Evolutionary conservation across 495 filamentous ascomycete genomes (phyloP), one percentile per base, ranked within the genome.

Genomic region (Talaromyces thailandensis): DNA sequence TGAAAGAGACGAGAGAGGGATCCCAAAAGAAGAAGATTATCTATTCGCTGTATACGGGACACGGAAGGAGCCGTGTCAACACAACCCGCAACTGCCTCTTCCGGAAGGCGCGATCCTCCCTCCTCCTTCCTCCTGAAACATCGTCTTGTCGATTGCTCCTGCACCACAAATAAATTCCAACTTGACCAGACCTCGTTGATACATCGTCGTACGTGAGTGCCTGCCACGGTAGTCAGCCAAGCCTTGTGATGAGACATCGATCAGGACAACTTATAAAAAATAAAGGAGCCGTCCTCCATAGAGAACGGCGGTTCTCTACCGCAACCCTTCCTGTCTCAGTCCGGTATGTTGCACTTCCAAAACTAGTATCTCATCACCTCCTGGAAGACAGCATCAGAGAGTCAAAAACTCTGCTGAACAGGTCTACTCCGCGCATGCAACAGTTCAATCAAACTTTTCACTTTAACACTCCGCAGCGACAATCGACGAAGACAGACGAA

Each of bases 211-310:
- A 21, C 3, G 18, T 18, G 21, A 48, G 43, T 8, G 21, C 43
- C 66, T 67, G 64, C 29, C 48, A 18, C 9, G 50, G 70, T 67
- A 77, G 69, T 74, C 68, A 75, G 71, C 66, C 65, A 64, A 68
- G 40, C 51, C 50, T 64, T 40, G 35, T 2, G 37, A 55, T 43
- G 64, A 58, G n/a, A 40, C n/a, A 5, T 51, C 24, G 16, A 55
- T 31, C 16, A 73, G 76, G 60, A 57, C 60, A 43, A 89, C 86
- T 87, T 88, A 89, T 89, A 85, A 80, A 80, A 71, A 77, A 78
- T 78, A 76, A 66, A 64, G 69, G 78, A 82, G 83, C 84, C 83
- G 74, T 71, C 75, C 69, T 78, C 78, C 77, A 64, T 64, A 68
- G 68, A 66, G 68, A 73, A 73, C 71, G 72, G 75, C 72, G 40